Percentiles rank a stretch among this genome's conserved stretches.
Evolutionary conservation across 108 stramenopile species (phyloP).

Genomic region (Pseudonitzschia delicatissima): DNA sequence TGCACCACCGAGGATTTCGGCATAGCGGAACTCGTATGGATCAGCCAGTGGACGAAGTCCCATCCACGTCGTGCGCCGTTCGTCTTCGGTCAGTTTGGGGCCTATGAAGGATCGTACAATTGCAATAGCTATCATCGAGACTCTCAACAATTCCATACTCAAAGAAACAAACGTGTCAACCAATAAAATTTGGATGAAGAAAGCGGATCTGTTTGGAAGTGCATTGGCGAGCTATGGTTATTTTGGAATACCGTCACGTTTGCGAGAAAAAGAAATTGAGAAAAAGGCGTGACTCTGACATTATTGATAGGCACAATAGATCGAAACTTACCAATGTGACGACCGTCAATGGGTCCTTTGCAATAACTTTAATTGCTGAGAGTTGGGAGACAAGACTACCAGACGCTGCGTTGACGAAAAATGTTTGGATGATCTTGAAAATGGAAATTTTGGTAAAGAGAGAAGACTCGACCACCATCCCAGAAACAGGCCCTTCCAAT

Average conservation of each 20-base stretch:
- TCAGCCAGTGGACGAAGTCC: constrained; percentile 50
- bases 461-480: constrained; percentile 49
- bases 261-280: not conserved
- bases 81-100: constrained; percentile 60
- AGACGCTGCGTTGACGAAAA: constrained; percentile 66
- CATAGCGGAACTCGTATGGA: constrained; percentile 49
- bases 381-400: constrained; percentile 45
- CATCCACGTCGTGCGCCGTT: constrained; percentile 45
- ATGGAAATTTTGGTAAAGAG: constrained; percentile 52
- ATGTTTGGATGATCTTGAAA: constrained; percentile 72
- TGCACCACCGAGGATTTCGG: constrained; percentile 23
- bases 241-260: constrained; percentile 42
- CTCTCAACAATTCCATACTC: constrained; percentile 55
- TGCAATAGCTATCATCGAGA: constrained; percentile 38
- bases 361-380: constrained; percentile 31
- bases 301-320: not conserved
- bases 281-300: not conserved
- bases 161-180: constrained; percentile 44
- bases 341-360: constrained; percentile 15
- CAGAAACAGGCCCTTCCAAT: constrained; percentile 55
- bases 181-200: constrained; percentile 57
- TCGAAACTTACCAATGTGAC: not conserved
- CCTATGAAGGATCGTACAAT: constrained; percentile 43
- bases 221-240: constrained; percentile 34
- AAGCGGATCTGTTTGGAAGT: constrained; percentile 49